Evolutionary conservation across 2,329 filamentous ascomycete species (phyloP), one percentile per base, ranked within the genome.

Genomic region (Venturiaceae sp.): DNA sequence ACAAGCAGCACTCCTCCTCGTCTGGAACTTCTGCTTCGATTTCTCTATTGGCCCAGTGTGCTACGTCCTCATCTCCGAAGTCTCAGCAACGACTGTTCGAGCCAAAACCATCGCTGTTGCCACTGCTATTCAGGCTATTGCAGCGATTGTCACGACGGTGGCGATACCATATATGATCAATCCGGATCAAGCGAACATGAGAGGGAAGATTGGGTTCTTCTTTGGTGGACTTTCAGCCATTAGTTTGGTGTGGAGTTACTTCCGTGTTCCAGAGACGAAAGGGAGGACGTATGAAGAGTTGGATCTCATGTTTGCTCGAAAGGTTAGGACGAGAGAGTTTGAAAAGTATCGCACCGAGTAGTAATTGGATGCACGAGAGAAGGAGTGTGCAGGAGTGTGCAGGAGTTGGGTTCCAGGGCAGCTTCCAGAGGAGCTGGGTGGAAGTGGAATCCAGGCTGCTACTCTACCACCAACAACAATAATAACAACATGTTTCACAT

Each of bases 91-190:
- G 14, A 82, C 91, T 1, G 79, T 96, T 33, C 87, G 92, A 68
- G 92, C 95, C 75, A 96, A 96, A 77, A 95, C 92, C 0, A 87
- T 96, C 23, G 91, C 94, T 0, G 80, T 96, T 1, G 90, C 88
- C 1, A 86, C 91, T 58, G 88, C 89, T 64, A 75, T 90, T 14
- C 79, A 76, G 77, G 92, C 92, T 66, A 76, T 95, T 54, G 87
- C 92, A 46, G 86, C 83, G 62, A 95, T 96, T 64, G 74, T 95
- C 66, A 90, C 85, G 68, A 85, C 83, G 54, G 86, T 95, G 3
- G 73, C 96, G 44, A 95, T 90, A 0, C 92, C 91, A 0, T 95
- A 95, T 74, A 96, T 96, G 91, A 80, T 95, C 41, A 96, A 96
- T 73, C 90, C 91, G 0, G 80, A 78, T 1, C 87, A 84, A 0